Evolutionary conservation across 768 basidiomycete genomes (phyloP).

Genomic region (Cystoderma amianthinum): DNA sequence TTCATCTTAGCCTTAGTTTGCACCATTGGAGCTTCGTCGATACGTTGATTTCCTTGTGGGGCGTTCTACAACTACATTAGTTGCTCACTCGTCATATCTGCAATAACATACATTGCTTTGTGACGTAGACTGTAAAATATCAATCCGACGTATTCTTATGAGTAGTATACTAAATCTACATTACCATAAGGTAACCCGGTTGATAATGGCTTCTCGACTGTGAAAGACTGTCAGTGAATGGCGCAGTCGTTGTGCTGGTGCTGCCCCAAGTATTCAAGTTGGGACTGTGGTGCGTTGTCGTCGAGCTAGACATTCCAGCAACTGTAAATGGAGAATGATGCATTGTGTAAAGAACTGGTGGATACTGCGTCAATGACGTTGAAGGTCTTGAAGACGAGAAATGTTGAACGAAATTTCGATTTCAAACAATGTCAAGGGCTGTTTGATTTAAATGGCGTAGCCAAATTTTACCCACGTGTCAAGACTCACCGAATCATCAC

Average conservation of each 20-base stretch:
- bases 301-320: slow-evolving; percentile 53
- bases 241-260: slow-evolving; percentile 40
- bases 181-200: slow-evolving; percentile 74
- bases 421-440: not conserved
- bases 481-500: too few species aligned
- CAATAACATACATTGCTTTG: slow-evolving; percentile 45
- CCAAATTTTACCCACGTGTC: too few species aligned
- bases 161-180: slow-evolving; percentile 13
- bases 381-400: not conserved
- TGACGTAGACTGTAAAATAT: slow-evolving; percentile 42
- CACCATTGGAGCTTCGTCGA: slow-evolving; percentile 69
- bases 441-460: too few species aligned
- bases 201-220: slow-evolving; percentile 77
- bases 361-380: not conserved
- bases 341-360: slow-evolving; percentile 17
- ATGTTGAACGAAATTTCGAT: not conserved
- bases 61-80: slow-evolving; percentile 23
- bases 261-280: slow-evolving; percentile 46
- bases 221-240: slow-evolving; percentile 60
- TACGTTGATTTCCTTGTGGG: slow-evolving; percentile 53
- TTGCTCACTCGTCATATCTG: not conserved
- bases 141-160: too few species aligned
- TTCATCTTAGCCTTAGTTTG: slow-evolving; percentile 81
- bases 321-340: slow-evolving; percentile 44
- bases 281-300: slow-evolving; percentile 38